Base-by-base conservation (phyloP, 805 yeast species). In the Saccharomycopsis sp. region DNA sequence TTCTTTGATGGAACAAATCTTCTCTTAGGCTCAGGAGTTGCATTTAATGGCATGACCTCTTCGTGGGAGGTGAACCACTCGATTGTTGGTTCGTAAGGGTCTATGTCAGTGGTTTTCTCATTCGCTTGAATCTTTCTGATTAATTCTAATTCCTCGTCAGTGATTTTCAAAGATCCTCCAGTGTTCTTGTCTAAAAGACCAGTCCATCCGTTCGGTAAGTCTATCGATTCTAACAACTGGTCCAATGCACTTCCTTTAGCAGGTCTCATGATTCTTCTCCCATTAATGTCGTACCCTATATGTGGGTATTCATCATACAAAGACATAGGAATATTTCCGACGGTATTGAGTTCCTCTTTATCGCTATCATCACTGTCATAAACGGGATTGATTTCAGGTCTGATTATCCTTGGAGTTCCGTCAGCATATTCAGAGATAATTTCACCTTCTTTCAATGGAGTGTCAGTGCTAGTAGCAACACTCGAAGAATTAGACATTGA, bases 281-380 rank as follows among this genome's bases (percentile, higher is more conserved):
- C 99, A 70, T 94, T 94, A 66, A 94, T 91, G 70, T 90, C 92
- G 71, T 94, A 94, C 58, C 99, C 98, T 60, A 94, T 83, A 69
- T 94, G 99, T 1, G 99, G 99, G 84, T 87, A 87, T 71, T 91
- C 96, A 57, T 94, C 99, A 69, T 94, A 94, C 1, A 97, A 97
- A 18, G 92, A 81, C 20, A 94, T 67, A 54, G 99, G 98, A 58
- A 94, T 81, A 68, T 94, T 89, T 53, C 99, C 99, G 64, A 94
- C 89, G 2, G 97, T 90, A 73, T 94, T 94, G 64, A 73, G 74
- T 48, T 78, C 76, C 62, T 89, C 95, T 61, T 83, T 86, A 14
- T 68, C 80, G 68, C 91, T 83, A 67, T 94, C 99, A 72, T 94
- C 99, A 62, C 91, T 82, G 68, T 92, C 97, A 70, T 92, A 94